Evolutionary conservation across 2,329 filamentous ascomycete genomes (phyloP).

Genomic region (Colletotrichum cordylinicola): DNA sequence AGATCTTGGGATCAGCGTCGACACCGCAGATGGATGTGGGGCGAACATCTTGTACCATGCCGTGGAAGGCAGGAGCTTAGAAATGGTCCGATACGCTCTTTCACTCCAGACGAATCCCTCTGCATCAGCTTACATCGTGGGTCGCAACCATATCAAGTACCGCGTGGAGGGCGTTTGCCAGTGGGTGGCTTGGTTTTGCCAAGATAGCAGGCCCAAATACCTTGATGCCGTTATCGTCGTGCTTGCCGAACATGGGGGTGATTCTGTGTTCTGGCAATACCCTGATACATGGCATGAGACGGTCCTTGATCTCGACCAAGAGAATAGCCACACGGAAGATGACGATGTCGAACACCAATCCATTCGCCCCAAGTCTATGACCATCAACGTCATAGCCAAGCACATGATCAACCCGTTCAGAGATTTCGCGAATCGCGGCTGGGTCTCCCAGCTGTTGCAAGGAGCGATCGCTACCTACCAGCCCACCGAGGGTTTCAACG

Average conservation of each 20-base stretch:
- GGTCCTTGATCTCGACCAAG: background rate
- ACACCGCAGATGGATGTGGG: background rate
- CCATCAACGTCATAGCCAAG: background rate
- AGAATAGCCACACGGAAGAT: fast-evolving
- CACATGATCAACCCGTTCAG: fast-evolving
- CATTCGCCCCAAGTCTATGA: background rate
- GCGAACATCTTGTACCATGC: background rate
- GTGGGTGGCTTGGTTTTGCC: background rate
- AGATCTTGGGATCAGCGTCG: background rate
- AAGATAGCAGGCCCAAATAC: background rate
- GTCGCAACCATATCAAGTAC: background rate
- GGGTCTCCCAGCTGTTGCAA: background rate
- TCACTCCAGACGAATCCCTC: background rate
- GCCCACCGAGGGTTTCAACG: background rate
- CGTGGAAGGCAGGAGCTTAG: background rate
- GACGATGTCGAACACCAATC: background rate
- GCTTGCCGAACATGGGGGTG: background rate
- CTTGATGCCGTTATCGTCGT: background rate
- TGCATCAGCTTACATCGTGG: background rate
- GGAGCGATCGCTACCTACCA: background rate
- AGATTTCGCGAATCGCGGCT: background rate
- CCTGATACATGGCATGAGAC: too few species aligned
- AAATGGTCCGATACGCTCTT: background rate
- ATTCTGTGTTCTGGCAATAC: background rate
- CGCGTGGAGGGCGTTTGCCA: background rate